phyloP scores from a whole-genome alignment of 495 filamentous ascomycete genomes.

The Lophium mytilinum region DNA sequence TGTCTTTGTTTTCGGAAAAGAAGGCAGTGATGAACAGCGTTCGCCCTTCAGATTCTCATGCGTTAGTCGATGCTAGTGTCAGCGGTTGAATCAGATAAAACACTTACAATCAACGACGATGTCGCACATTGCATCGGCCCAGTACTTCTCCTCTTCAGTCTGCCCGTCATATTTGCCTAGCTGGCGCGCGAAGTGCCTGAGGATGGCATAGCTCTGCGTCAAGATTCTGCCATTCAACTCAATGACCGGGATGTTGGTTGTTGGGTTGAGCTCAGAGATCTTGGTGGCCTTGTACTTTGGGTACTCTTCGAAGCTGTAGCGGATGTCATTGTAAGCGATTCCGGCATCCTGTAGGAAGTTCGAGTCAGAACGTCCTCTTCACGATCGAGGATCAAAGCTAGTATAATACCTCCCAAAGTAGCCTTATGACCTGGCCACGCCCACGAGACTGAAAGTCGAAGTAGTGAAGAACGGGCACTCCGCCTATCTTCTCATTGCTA shows the following conservation, averaged over 20 bases:
- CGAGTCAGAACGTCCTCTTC: too few relatives aligned
- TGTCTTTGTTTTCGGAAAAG: conserved; percentile 15
- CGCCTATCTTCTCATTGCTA: conserved; percentile 21
- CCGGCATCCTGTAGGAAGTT: conserved; percentile 32
- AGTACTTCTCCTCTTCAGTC: conserved; percentile 34
- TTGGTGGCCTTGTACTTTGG: not conserved
- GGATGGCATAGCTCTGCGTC: conserved; percentile 36
- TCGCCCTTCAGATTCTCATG: conserved; percentile 10
- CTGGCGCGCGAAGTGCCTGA: conserved; percentile 37
- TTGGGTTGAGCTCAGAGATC: conserved; percentile 32
- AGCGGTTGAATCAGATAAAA: not conserved
- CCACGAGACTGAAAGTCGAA: conserved; percentile 39
- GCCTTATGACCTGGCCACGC: conserved; percentile 39
- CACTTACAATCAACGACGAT: conserved; percentile 32
- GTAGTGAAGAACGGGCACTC: conserved; percentile 26
- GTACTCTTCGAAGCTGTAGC: conserved; percentile 34
- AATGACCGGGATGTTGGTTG: conserved; percentile 34
- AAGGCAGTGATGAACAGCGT: conserved; percentile 29
- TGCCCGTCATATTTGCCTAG: conserved; percentile 36
- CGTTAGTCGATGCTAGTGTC: not conserved
- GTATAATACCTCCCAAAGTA: conserved; percentile 8
- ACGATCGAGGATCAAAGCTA: too few relatives aligned
- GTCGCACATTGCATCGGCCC: conserved; percentile 39
- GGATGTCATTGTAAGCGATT: conserved; percentile 36
- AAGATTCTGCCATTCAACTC: conserved; percentile 37